A percentile compares a stretch with the other conserved stretches of the same genome.
Conservation (phyloP, 1,284 basidiomycete genomes). For the Ustilago sp. region DNA sequence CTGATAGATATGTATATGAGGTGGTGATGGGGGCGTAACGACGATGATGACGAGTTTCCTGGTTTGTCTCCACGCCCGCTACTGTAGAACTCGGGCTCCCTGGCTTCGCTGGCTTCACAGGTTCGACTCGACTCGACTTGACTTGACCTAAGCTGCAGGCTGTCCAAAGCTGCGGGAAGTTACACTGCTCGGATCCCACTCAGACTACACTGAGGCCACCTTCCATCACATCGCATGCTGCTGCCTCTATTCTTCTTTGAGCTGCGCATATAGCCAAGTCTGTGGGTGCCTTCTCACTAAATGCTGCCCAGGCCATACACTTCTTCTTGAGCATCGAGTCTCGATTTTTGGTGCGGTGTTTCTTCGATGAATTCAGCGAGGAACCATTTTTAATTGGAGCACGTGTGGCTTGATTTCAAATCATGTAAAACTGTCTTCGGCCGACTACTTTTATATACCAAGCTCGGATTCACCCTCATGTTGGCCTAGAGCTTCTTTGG, state of each 20-base stretch:
- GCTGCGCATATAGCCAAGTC: too few species aligned
- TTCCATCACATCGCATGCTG: not conserved
- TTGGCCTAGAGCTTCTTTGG: not conserved
- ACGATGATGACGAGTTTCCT: constrained; percentile 17
- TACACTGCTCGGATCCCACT: not conserved
- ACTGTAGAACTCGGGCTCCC: too few species aligned
- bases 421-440: not conserved
- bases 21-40: constrained; percentile 37
- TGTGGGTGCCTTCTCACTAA: too few species aligned
- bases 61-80: not conserved
- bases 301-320: too few species aligned
- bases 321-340: not conserved
- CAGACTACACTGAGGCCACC: too few species aligned
- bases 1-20: constrained; percentile 30
- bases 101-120: not conserved
- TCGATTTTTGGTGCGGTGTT: not conserved
- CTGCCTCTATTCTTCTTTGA: not conserved
- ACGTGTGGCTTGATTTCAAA: not conserved
- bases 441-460: not conserved
- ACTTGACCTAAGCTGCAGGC: not conserved
- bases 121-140: constrained; percentile 4
- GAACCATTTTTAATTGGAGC: not conserved
- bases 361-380: not conserved
- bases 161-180: constrained; percentile 6
- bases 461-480: not conserved